Evolutionary conservation across 75 land plant genomes (phyloP).

Genomic region (Picea sitchensis): DNA sequence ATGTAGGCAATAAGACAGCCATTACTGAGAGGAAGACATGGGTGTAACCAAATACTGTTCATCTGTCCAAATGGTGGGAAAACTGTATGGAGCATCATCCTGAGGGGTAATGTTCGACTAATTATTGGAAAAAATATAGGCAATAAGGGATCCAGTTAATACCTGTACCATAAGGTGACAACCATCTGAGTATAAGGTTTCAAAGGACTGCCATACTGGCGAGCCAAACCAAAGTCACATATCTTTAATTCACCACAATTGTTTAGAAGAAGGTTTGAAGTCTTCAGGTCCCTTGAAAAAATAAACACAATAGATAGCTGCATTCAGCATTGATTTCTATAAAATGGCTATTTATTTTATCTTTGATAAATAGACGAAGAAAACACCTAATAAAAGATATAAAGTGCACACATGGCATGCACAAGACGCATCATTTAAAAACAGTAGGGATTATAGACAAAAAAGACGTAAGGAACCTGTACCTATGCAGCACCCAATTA

Average conservation of each 20-base stretch:
- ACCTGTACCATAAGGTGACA: conserved; percentile 99
- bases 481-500: conserved; percentile 98
- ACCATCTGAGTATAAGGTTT: conserved; percentile 96
- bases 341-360: not conserved
- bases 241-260: conserved; percentile 97
- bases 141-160: not conserved
- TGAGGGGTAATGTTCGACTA: too few relatives aligned
- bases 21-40: not conserved
- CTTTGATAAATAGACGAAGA: not conserved
- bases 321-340: not conserved
- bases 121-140: too few relatives aligned
- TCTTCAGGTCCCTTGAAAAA: conserved; percentile 81
- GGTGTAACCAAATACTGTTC: not conserved
- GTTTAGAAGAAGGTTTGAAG: conserved; percentile 94
- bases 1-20: not conserved
- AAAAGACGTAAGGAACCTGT: not conserved
- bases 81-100: too few relatives aligned
- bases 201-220: conserved; percentile 97
- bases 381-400: not conserved
- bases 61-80: too few relatives aligned
- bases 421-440: not conserved
- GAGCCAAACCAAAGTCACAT: conserved; percentile 96
- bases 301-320: not conserved
- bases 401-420: not conserved
- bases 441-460: not conserved